phyloP scores from a whole-genome alignment of 495 filamentous ascomycete genomes.

The Penicillium waksmanii region DNA sequence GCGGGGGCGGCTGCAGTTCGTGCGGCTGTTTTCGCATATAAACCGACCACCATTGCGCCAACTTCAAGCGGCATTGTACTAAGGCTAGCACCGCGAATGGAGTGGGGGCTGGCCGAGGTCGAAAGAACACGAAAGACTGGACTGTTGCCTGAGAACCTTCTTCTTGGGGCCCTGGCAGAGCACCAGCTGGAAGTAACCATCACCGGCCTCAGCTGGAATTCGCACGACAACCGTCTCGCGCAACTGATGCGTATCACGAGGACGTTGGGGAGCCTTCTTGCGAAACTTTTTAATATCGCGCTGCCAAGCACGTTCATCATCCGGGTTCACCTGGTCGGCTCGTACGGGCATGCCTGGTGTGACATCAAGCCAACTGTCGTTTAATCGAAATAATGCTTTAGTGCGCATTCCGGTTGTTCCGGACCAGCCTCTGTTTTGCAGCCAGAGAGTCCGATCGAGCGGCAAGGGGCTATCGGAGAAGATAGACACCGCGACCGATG shows the following conservation, averaged over 20 bases:
- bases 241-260: slow-evolving; percentile 50
- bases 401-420: slow-evolving; percentile 70
- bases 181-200: slow-evolving; percentile 70
- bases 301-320: slow-evolving; percentile 67
- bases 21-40: slow-evolving; percentile 53
- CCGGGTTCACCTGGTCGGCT: slow-evolving; percentile 46
- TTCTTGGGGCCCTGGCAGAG: slow-evolving; percentile 55
- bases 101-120: slow-evolving; percentile 59
- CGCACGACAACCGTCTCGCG: slow-evolving; percentile 65
- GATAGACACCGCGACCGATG: slow-evolving; percentile 63
- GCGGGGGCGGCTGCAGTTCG: slow-evolving; percentile 54
- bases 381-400: slow-evolving; percentile 59
- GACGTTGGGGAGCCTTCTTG: slow-evolving; percentile 49
- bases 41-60: slow-evolving; percentile 59
- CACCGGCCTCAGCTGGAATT: slow-evolving; percentile 62
- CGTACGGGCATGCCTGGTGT: slow-evolving; percentile 56
- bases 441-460: slow-evolving; percentile 61
- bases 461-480: slow-evolving; percentile 63
- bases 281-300: slow-evolving; percentile 63
- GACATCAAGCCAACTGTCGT: slow-evolving; percentile 65
- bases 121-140: slow-evolving; percentile 68
- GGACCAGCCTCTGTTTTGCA: slow-evolving; percentile 68
- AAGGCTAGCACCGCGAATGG: slow-evolving; percentile 66
- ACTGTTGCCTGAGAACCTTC: slow-evolving; percentile 63
- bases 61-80: slow-evolving; percentile 65